These are phyloP conservation scores for Leishmania major DNA, from an alignment of 208 protist species.

Conservation along the genomic window DNA sequence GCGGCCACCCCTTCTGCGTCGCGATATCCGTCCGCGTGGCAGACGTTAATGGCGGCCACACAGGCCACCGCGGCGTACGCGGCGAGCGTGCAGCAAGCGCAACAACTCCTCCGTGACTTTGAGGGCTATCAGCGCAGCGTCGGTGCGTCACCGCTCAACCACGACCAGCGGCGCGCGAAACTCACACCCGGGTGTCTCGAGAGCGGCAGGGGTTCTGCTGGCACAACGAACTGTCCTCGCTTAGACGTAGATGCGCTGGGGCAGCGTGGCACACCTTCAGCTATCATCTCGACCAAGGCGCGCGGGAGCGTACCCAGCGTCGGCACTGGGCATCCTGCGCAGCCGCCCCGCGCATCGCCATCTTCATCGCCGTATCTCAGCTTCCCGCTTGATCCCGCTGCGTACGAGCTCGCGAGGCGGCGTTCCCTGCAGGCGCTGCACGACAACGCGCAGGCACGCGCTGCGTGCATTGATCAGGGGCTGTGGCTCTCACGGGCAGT, in stretches of 20 bases:
- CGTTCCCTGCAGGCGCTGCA: constrained; percentile 20
- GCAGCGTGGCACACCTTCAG: background rate
- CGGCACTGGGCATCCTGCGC: background rate
- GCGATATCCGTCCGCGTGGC: constrained; percentile 5
- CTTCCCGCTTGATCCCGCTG: background rate
- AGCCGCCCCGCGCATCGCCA: background rate
- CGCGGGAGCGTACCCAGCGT: background rate
- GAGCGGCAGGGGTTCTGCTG: background rate
- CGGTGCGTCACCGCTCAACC: background rate
- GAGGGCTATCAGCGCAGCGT: constrained; percentile 10
- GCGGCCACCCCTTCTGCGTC: background rate
- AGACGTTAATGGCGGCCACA: background rate
- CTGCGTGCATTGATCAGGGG: constrained; percentile 1
- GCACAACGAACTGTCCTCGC: background rate
- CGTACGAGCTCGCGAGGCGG: constrained; percentile 10
- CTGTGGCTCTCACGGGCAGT: constrained; percentile 16
- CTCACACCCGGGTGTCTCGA: background rate
- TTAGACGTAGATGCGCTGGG: background rate
- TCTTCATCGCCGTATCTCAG: background rate
- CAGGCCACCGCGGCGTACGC: constrained; percentile 9
- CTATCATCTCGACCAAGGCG: too few relatives aligned
- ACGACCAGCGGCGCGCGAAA: background rate
- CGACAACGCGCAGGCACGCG: constrained; percentile 25
- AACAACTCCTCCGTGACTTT: constrained; percentile 8
- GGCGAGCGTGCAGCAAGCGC: constrained; percentile 1